phyloP scores from a whole-genome alignment of 257 asterid species.

The Solanum etuberosum region DNA sequence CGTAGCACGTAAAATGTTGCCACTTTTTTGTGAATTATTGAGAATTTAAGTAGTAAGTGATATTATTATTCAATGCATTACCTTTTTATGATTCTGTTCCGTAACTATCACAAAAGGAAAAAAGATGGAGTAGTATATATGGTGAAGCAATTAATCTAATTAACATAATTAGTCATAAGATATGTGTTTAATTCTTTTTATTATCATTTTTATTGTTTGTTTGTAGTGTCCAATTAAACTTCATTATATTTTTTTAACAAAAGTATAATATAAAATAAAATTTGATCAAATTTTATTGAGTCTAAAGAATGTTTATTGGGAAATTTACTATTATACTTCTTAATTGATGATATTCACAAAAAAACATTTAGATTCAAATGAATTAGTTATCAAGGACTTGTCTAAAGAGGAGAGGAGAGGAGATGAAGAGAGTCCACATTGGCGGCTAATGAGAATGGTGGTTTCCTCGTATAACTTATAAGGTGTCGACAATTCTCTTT shows the following conservation, averaged over 20 bases:
- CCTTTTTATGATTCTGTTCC: not conserved
- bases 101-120: not conserved
- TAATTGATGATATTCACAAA: not conserved
- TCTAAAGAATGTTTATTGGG: not conserved
- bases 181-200: not conserved
- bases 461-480: too few relatives aligned
- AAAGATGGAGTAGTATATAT: not conserved
- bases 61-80: not conserved
- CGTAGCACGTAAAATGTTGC: not conserved
- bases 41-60: not conserved
- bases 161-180: not conserved
- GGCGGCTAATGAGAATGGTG: not conserved
- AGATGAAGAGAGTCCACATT: too few relatives aligned
- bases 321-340: not conserved
- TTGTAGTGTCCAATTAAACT: not conserved
- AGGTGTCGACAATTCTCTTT: too few relatives aligned
- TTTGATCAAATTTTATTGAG: not conserved
- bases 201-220: not conserved
- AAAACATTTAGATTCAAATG: not conserved
- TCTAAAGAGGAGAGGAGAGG: not conserved
- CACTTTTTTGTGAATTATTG: not conserved
- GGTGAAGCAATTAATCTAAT: not conserved
- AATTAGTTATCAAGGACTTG: not conserved
- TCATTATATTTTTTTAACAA: not conserved
- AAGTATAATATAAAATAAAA: not conserved